Conservation (phyloP, 2,329 filamentous ascomycete genomes). For the Fulvia fulva region DNA sequence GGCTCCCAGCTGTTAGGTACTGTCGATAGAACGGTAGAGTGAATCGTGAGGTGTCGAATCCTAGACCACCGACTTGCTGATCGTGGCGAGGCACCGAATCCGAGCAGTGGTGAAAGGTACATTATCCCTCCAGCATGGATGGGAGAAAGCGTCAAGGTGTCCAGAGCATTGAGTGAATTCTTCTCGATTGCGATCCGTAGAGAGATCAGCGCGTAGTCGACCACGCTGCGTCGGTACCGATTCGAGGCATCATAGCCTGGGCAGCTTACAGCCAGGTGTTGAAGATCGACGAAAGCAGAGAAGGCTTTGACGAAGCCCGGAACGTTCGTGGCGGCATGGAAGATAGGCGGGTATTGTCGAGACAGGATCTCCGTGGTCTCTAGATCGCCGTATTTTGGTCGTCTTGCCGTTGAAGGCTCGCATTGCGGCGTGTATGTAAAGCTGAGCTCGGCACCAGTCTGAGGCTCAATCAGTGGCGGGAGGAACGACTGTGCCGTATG, state of each 20-base stretch:
- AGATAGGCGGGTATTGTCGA: constrained; percentile 81
- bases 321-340: constrained; percentile 85
- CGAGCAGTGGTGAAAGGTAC: constrained; percentile 70
- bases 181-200: constrained; percentile 78
- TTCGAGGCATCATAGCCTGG: constrained; percentile 64
- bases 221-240: constrained; percentile 69
- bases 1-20: constrained; percentile 37
- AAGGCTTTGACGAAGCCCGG: constrained; percentile 76
- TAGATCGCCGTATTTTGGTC: constrained; percentile 74
- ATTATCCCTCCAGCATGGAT: constrained; percentile 73
- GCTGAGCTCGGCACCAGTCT: constrained; percentile 70
- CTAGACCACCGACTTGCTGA: constrained; percentile 72
- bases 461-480: constrained; percentile 75
- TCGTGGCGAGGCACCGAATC: constrained; percentile 70
- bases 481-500: constrained; percentile 77
- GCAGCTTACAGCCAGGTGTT: constrained; percentile 72
- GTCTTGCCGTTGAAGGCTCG: constrained; percentile 51
- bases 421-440: constrained; percentile 79
- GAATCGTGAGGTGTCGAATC: constrained; percentile 66
- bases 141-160: constrained; percentile 66
- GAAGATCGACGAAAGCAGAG: constrained; percentile 63
- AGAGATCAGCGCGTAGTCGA: constrained; percentile 87
- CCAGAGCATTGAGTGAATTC: constrained; percentile 61
- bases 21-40: constrained; percentile 56
- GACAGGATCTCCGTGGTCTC: constrained; percentile 78